Base-by-base conservation (phyloP, 257 asterid genomes). In the Fraxinus quadrangulata region DNA sequence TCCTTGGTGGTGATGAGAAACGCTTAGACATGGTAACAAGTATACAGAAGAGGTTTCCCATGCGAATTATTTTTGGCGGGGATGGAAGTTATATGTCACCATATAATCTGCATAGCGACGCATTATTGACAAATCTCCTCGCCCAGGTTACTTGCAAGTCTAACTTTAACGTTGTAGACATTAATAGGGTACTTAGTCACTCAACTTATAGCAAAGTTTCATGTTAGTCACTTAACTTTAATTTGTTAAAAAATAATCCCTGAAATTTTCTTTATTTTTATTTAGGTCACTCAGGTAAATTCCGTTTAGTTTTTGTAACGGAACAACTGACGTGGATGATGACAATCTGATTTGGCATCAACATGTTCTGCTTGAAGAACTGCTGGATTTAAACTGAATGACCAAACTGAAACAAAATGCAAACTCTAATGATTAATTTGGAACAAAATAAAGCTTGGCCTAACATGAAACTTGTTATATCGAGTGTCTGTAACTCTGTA, bases 1-100 rank as follows among this genome's bases (percentile, higher is more conserved):
- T 90, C 92, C 97, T 94, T 71, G 98, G 98, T 23, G 98, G 97
- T 83, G 98, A 94, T 83, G 98, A 94, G 87, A 94, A 92, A 81
- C 97, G 96, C 19, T 72, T 90, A 81, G 98, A 94, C 84, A 90
- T 94, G 63, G 98, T 90, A 75, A 79, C 93, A 70, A 94, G 93
- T 82, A 92, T 94, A 81, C 96, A 89, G 87, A 92, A 92, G 81
- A 92, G 98, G 77, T 94, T 94, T 82, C 98, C 98, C 75, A 87
- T 94, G 97, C 88, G 93, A 86, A 89, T 92, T 78, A 88, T 94
- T 72, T 92, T 92, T 77, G 97, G 98, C 70, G 98, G 98, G 71
- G 89, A 94, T 84, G 98, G 98, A 84, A 94, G 96, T 85, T 94
- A 92, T 84, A 92, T 92, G 97, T 89, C 96, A 81, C 97, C 97